phyloP scores from a whole-genome alignment of 257 asterid genomes.

The Ballota nigra region DNA sequence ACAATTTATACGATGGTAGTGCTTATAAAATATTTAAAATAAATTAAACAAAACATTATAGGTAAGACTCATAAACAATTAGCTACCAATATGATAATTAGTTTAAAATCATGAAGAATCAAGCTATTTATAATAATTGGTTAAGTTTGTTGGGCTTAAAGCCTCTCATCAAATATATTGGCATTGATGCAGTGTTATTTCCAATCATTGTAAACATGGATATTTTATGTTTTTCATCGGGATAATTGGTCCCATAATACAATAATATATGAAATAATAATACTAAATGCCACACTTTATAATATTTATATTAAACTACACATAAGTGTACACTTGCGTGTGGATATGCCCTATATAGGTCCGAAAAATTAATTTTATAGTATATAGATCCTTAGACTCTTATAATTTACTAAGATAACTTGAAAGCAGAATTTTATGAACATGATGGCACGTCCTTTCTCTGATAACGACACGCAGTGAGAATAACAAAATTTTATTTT shows the following conservation, averaged over 20 bases:
- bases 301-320: background rate
- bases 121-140: background rate
- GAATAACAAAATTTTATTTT: background rate
- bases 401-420: background rate
- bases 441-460: background rate
- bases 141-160: background rate
- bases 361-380: background rate
- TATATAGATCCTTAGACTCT: background rate
- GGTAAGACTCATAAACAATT: background rate
- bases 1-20: too few species aligned
- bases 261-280: background rate
- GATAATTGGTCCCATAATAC: background rate
- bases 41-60: too few species aligned
- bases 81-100: background rate
- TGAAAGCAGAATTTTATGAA: background rate
- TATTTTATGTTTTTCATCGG: background rate
- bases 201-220: background rate
- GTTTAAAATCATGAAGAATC: background rate
- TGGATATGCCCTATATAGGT: background rate
- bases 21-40: too few species aligned
- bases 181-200: background rate
- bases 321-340: background rate
- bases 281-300: background rate
- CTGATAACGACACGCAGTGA: background rate
- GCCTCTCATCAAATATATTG: background rate